Evolutionary conservation across 192 early-diverging fungal genomes (phyloP).

Genomic region (Backusella liffmaniae): DNA sequence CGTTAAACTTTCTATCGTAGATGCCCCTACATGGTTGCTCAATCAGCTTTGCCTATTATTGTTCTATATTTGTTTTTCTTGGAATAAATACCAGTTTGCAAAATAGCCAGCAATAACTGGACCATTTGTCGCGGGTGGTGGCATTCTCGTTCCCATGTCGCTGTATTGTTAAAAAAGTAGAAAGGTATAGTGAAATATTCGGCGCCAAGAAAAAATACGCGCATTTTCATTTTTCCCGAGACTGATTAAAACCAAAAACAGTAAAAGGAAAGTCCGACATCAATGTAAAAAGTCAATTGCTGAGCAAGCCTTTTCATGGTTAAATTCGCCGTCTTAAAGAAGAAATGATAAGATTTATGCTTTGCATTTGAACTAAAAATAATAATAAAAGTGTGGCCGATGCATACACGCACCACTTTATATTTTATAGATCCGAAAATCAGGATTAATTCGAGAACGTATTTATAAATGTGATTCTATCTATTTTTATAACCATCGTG

Average conservation of each 20-base stretch:
- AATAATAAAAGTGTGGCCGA: too few relatives aligned
- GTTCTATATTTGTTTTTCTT: background rate
- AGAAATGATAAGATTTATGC: background rate
- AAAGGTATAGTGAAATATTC: background rate
- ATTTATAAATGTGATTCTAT: too few relatives aligned
- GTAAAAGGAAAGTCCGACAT: background rate
- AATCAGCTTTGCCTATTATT: background rate
- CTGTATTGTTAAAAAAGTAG: background rate
- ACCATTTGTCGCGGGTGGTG: constrained; percentile 23
- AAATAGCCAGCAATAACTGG: constrained; percentile 39
- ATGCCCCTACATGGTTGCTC: constrained; percentile 51
- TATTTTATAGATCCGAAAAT: too few relatives aligned
- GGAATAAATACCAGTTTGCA: constrained; percentile 26
- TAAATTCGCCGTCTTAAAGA: background rate
- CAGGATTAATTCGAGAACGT: too few relatives aligned
- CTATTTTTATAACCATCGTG: too few relatives aligned
- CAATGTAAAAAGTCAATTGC: background rate
- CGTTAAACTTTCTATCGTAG: constrained; percentile 67
- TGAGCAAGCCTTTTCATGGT: background rate
- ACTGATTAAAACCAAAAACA: background rate
- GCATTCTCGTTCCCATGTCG: background rate
- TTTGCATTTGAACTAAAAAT: too few relatives aligned
- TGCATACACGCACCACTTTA: too few relatives aligned
- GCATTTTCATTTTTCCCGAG: background rate
- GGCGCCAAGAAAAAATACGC: background rate